Conservation (phyloP, 305 asterid species). For the Fraxinus velutina region DNA sequence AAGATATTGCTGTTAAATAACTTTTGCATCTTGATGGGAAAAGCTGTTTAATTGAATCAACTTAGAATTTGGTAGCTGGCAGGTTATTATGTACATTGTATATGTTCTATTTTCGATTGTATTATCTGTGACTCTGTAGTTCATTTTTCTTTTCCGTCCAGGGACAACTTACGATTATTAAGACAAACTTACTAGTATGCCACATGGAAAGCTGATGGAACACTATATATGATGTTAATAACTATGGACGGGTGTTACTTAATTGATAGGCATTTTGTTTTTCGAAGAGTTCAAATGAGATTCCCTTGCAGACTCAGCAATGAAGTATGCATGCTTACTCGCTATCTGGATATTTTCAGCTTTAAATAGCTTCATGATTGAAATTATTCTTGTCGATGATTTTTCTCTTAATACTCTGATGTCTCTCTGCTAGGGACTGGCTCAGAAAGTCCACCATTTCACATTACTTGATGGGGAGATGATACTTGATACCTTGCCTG, state of each 20-base stretch:
- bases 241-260: constrained; percentile 92
- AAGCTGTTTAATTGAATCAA: constrained; percentile 10
- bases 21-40: constrained; percentile 2
- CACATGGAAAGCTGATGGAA: constrained; percentile 99
- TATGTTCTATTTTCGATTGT: not conserved
- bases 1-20: not conserved
- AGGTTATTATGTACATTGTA: constrained; percentile 13
- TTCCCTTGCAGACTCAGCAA: constrained; percentile 70
- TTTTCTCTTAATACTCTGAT: constrained; percentile 10
- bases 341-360: constrained; percentile 16
- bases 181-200: constrained; percentile 94
- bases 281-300: constrained; percentile 93
- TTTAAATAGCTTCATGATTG: constrained; percentile 10
- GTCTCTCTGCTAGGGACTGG: constrained; percentile 48
- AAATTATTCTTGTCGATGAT: not conserved
- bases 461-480: constrained; percentile 98
- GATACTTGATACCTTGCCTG: constrained; percentile 83
- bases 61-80: constrained; percentile 17
- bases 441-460: constrained; percentile 71
- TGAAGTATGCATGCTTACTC: constrained; percentile 52
- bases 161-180: constrained; percentile 83
- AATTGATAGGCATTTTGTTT: constrained; percentile 78
- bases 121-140: not conserved
- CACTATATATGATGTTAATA: constrained; percentile 95
- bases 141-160: constrained; percentile 30